phyloP scores from a whole-genome alignment of 2,329 filamentous ascomycete species.

The Raffaelea deltoideospora region DNA sequence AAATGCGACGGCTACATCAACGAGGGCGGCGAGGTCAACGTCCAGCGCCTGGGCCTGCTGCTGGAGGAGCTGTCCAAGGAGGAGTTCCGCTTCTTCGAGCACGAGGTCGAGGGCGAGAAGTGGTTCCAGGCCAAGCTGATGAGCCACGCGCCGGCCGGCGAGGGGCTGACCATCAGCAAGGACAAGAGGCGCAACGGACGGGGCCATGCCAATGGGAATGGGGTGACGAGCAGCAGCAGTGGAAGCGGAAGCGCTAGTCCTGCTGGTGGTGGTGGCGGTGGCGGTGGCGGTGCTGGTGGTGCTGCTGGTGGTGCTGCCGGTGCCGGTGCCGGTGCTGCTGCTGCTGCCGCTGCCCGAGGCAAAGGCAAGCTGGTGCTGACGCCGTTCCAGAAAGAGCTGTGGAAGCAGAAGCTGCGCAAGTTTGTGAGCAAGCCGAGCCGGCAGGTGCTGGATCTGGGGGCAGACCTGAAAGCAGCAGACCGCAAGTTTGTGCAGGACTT shows the following conservation, averaged over 20 bases:
- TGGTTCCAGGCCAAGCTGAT: slow-evolving; percentile 85
- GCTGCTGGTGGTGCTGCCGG: neutral
- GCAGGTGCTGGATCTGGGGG: slow-evolving; percentile 57
- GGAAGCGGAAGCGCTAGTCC: neutral
- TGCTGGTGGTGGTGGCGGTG: neutral
- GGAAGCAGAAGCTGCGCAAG: slow-evolving; percentile 63
- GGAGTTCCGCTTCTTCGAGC: slow-evolving; percentile 85
- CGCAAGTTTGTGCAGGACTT: slow-evolving; percentile 87
- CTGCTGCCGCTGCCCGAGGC: too few species aligned
- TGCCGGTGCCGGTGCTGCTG: neutral
- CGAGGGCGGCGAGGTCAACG: slow-evolving; percentile 81
- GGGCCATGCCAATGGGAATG: neutral
- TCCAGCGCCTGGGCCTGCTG: slow-evolving; percentile 61
- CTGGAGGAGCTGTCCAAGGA: slow-evolving; percentile 76
- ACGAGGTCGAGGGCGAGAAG: slow-evolving; percentile 71
- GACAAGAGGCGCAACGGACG: slow-evolving; percentile 5
- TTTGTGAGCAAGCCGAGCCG: slow-evolving; percentile 58
- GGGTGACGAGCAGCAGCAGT: neutral
- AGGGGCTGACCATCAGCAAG: slow-evolving; percentile 22
- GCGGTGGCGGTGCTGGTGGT: neutral
- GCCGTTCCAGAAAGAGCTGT: slow-evolving; percentile 65
- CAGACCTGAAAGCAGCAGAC: slow-evolving; percentile 63
- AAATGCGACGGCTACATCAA: slow-evolving; percentile 91
- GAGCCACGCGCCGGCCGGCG: slow-evolving; percentile 37
- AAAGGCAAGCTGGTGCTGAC: slow-evolving; percentile 59